Percentiles rank a stretch among this genome's conserved stretches.
These are phyloP conservation scores for Phytophthora cactorum DNA, from an alignment of 352 stramenopile genomes.

Conservation along the genomic window DNA sequence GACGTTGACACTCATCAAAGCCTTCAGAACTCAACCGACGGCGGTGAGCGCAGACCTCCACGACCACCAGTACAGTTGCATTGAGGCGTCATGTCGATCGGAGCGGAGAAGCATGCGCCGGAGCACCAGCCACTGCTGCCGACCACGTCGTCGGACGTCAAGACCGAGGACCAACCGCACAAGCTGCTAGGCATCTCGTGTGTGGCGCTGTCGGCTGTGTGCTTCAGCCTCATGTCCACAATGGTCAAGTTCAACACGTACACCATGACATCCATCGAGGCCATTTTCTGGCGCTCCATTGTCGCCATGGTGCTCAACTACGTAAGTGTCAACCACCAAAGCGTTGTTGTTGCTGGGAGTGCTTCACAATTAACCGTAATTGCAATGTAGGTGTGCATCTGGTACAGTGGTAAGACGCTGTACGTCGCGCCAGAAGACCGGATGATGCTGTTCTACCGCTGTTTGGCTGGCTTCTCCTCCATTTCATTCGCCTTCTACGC, in stretches of 20 bases:
- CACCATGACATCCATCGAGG: conserved; percentile 81
- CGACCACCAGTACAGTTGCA: neutral
- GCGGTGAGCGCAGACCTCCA: neutral
- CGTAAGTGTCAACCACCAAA: conserved; percentile 33
- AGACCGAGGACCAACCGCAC: conserved; percentile 46
- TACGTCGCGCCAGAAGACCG: conserved; percentile 57
- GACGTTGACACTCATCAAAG: conserved; percentile 26
- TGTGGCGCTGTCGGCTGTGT: conserved; percentile 76
- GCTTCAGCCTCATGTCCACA: conserved; percentile 86
- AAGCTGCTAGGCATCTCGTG: conserved; percentile 64
- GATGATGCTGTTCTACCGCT: conserved; percentile 69
- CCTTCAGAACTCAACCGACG: conserved; percentile 18
- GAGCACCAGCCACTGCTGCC: conserved; percentile 42
- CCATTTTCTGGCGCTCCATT: conserved; percentile 79
- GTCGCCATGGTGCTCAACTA: conserved; percentile 67
- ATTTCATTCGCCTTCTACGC: conserved; percentile 83
- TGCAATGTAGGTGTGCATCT: conserved; percentile 32
- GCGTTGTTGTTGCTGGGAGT: neutral
- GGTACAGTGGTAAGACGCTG: conserved; percentile 56
- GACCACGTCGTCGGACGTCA: conserved; percentile 23
- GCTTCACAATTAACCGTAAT: neutral
- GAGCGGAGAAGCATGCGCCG: conserved; percentile 22
- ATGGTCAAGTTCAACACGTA: conserved; percentile 81
- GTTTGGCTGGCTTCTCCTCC: conserved; percentile 68
- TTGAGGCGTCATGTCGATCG: conserved; percentile 31